Evolutionary conservation across 73 alveolate genomes (phyloP), one percentile per base, ranked within the genome.

Genomic region (Paramecium pentaurelia): DNA sequence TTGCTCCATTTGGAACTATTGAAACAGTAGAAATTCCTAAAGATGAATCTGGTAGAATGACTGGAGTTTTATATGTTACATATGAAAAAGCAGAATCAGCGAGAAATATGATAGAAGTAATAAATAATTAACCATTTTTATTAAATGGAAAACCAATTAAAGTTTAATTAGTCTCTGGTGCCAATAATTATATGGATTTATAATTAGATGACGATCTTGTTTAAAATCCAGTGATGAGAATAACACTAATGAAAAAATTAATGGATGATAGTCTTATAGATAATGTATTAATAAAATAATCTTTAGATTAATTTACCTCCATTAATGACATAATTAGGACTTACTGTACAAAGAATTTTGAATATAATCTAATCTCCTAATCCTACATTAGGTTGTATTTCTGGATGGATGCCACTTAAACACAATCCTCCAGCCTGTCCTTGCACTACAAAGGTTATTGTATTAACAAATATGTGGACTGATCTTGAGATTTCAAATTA

Each of bases 1-100:
- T 98, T 91, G 94, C 92, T 42, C 97, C 97, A n/a, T 98, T 97
- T 93, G 99, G 99, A 36, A 99, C 96, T 22, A 98, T 98, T 42
- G 99, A 98, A 60, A 58, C 95, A 37, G 97, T 98, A 14, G 99
- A 98, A 93, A 89, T 98, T 34, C 98, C 97, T 58, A 95, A 95
- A 87, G 99, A 80, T 80, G 91, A 80, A 9, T 27, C 47, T 4
- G 91, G 91, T 44, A 80, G 91, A 80, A 80, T 80, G 91, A 80
- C 91, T 45, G 91, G 91, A 18, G 75, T 80, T 2, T 34, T 80
- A 27, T 80, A 42, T 44, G 91, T 80, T 8, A 80, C 91, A 4
- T 80, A 45, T 47, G 91, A 80, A 34, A 80, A 80, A 22, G 91
- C 91, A 8, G 91, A 80, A 18, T 42, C 91, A 44, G 91, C 91